Base-by-base conservation (phyloP, 225 moss, liverwort and hornwort species). In the Physcomitrellopsis africana region DNA sequence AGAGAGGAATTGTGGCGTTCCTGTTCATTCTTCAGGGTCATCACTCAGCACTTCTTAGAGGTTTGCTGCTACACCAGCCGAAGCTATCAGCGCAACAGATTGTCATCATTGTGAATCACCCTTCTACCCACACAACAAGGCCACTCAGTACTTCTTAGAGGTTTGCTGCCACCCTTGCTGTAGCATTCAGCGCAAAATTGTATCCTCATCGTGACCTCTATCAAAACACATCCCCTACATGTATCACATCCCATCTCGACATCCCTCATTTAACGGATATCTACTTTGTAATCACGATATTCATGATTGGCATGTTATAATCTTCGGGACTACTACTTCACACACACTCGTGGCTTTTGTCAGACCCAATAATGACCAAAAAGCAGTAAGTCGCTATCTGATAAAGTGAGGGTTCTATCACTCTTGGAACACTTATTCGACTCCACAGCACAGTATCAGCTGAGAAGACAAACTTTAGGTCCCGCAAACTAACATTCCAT, bases 11-110 rank as follows among this genome's bases (percentile, higher is more conserved):
- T 1, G 24, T 24, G 24, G 1, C 24, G 24, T 24, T 24, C 1
- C 1, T 24, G 1, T 24, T 24, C 24, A 24, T 24, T 24, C 24
- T 24, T 24, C 1, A 37, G 4, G 32, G 32, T 37, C 32, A 79
- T 72, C 75, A 82, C 79, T 82, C 82, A 75, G 79, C 10, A 82
- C 82, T 82, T 79, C 82, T 82, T 82, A 82, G 79, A 82, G 82
- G 75, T 71, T 82, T 71, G 79, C 82, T 9, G 71, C 79, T 51
- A 71, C 82, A 82, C 15, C 20, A 55, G 67, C 75, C 42, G 11
- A 4, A 20, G 54, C 75, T 43, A 69, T 82, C 48, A 14, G 48
- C 75, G 82, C 79, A 79, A 75, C 16, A 26, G 16, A 0, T 0
- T 19, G 16, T 79, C 82, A 19, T 82, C 82, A 60, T 55, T 0